Evolutionary conservation across 768 basidiomycete species (phyloP).

Genomic region (Auriscalpium orientale): DNA sequence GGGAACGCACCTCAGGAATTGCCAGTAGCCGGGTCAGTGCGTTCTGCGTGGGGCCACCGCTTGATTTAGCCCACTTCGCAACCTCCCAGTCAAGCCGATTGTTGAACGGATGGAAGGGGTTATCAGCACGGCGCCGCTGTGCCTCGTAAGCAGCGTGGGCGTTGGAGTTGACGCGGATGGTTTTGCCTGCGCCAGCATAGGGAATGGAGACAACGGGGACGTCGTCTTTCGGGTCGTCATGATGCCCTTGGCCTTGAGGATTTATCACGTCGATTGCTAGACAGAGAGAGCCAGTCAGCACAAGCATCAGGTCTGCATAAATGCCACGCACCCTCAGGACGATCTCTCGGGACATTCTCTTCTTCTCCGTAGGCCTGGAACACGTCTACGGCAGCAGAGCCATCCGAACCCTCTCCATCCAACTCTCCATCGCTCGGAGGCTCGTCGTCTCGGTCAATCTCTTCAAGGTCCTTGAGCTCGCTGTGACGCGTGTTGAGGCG

Average conservation of each 20-base stretch:
- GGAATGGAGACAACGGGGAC: too few relatives aligned
- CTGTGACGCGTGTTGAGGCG: too few relatives aligned
- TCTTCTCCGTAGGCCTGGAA: background rate
- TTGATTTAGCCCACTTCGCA: constrained; percentile 14
- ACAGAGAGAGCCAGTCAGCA: background rate
- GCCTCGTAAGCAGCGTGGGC: background rate
- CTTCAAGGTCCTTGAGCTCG: too few relatives aligned
- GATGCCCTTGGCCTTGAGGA: too few relatives aligned
- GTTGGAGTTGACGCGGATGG: background rate
- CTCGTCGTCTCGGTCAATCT: too few relatives aligned
- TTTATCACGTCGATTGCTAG: background rate
- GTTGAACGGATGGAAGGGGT: constrained; percentile 8
- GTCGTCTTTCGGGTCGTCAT: too few relatives aligned
- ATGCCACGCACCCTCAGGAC: background rate
- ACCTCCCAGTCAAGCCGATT: constrained; percentile 10
- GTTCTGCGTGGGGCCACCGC: constrained; percentile 6
- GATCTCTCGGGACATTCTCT: background rate
- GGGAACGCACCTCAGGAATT: constrained; percentile 6
- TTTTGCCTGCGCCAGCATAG: background rate
- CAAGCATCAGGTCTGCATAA: background rate
- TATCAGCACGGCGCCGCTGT: background rate
- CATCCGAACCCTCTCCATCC: too few relatives aligned
- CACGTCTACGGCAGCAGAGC: too few relatives aligned
- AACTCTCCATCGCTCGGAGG: background rate
- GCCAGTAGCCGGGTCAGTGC: constrained; percentile 10